Evolutionary conservation across 805 yeast genomes (phyloP), one percentile per base, ranked within the genome.

Genomic region (Candida lessepsii): DNA sequence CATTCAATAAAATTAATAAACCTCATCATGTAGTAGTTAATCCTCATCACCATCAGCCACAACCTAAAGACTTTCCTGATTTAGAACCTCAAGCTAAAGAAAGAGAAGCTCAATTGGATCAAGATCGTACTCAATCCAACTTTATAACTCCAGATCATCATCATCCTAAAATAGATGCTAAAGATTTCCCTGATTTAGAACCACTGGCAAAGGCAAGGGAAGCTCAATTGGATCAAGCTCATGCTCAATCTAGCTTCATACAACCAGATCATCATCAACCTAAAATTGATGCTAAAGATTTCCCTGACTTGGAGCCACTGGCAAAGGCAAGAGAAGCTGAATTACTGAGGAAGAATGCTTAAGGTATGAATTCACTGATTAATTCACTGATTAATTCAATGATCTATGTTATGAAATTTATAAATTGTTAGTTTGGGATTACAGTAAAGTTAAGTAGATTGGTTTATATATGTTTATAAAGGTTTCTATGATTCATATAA

Each of bases 11-110:
- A 31, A 62, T 70, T 45, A 66, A 58, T 51, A 65, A 63, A 44
- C 75, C 75, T 4, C 75, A 69, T 46, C 37, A 56, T 23, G 68
- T 56, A 13, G 36, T 47, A 8, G 32, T 58, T 18, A 48, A 57
- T 30, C 66, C 66, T n/a, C 29, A 40, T 15, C 38, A 50, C 8
- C 51, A 48, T 30, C 55, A 55, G 39, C 61, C 64, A 2, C 31
- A 41, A 15, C 43, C 59, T 0, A 45, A 42, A 8, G 34, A 48
- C 5, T 61, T 63, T 37, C 70, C 70, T 11, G 63, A 54, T 30
- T 44, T 63, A 32, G 65, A 60, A 40, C 62, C 61, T 2, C 61
- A 52, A 17, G 67, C 66, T 10, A 60, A 58, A 47, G 52, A 44
- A 15, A 49, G 62, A 41, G 23, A 24, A 17, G 52, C 42, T 9